These are phyloP conservation scores for Jacaranda mimosifolia DNA, from an alignment of 257 asterid genomes.

Conservation along the genomic window DNA sequence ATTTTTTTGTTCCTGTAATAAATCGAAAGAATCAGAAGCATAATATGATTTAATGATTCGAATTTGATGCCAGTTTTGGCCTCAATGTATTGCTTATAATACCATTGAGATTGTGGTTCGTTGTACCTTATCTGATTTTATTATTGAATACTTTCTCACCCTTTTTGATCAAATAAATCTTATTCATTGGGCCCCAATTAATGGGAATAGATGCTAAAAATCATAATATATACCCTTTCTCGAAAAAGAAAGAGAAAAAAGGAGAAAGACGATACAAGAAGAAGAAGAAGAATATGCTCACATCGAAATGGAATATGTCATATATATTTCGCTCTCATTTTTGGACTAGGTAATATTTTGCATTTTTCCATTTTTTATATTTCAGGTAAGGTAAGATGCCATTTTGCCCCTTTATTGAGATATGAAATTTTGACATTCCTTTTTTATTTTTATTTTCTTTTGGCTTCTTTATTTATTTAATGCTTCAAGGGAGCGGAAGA, in stretches of 20 bases:
- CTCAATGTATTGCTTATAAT: not conserved
- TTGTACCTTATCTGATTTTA: not conserved
- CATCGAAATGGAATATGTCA: conserved; percentile 13
- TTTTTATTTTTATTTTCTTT: too few species aligned
- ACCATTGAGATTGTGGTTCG: not conserved
- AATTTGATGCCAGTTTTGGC: too few species aligned
- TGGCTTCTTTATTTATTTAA: too few species aligned
- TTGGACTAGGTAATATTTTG: not conserved
- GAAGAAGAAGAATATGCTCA: conserved; percentile 36
- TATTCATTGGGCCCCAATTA: conserved; percentile 10
- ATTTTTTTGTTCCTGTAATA: too few species aligned
- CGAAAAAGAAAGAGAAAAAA: not conserved
- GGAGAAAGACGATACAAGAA: not conserved
- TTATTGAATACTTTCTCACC: not conserved
- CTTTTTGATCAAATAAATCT: conserved; percentile 12
- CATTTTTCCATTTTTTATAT: too few species aligned
- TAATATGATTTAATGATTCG: too few species aligned
- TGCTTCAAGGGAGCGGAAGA: too few species aligned
- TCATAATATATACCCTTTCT: conserved; percentile 25
- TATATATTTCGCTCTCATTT: not conserved
- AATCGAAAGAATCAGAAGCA: too few species aligned
- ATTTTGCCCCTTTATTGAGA: not conserved
- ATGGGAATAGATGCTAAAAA: conserved; percentile 25
- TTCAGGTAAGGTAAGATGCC: too few species aligned
- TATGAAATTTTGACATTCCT: too few species aligned